Base-by-base conservation (phyloP, 2,329 filamentous ascomycete genomes). In the Penicillium nordicum region DNA sequence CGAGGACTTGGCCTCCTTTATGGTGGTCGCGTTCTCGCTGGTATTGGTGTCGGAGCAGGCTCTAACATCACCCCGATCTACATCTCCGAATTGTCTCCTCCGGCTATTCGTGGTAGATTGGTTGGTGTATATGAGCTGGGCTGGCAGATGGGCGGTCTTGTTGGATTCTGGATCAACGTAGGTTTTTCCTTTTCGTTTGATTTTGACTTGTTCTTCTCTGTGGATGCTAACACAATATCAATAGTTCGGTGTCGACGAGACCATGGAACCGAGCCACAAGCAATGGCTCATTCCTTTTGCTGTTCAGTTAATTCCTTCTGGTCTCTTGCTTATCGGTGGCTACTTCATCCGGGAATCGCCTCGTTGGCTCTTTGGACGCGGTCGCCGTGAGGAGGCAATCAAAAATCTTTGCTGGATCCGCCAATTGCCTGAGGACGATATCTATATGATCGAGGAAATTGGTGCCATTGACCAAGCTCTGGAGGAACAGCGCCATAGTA, bases 391-490 rank as follows among this genome's bases (percentile, higher is more conserved):
- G 29, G 82, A 89, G 66, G 84, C 84, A 0, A 76, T 85, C 41
- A 66, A 77, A 23, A 81, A 84, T 41, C 78, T 88, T 9, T 69
- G 66, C 55, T 76, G 74, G 70, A 67, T 76, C 32, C 72, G 80
- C 41, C 66, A 75, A 18, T 72, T 79, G 8, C 71, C 77, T 4
- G 58, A 63, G 3, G 67, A 73, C 18, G 67, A 77, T 60, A 73
- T 84, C 14, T 91, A 92, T 70, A 87, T 92, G 57, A 75, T 87
- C 1, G 88, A 92, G 69, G 89, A 92, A 72, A 78, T 92, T 25
- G 79, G 81, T 54, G 85, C 82, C 60, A 87, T 92, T 58, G 88
- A 92, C 50, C 79, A 82, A 16, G 87, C 89, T 12, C 76, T 91
- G 18, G 86, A 90, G 59, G 76, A 84, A 18, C 87, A 88, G 72